phyloP scores from a whole-genome alignment of 2,329 filamentous ascomycete species.

The Calonectria pauciramosa region DNA sequence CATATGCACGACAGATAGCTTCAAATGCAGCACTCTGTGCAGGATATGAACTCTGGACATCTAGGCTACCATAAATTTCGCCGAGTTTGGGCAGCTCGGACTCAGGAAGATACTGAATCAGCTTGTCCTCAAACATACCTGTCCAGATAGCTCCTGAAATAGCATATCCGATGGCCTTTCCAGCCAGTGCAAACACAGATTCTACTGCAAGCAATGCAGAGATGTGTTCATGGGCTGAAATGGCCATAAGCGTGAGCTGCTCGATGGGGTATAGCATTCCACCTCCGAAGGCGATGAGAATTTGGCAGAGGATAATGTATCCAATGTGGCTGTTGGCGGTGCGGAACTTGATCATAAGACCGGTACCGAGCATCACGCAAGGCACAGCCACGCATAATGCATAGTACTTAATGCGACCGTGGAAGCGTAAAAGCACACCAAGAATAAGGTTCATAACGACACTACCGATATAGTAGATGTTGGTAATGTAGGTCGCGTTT shows the following conservation, averaged over 20 bases:
- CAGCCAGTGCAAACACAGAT: background rate
- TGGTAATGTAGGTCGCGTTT: background rate
- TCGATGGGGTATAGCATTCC: conserved; percentile 50
- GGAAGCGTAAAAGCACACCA: background rate
- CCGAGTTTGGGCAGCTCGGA: background rate
- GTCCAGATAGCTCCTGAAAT: background rate
- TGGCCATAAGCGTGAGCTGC: conserved; percentile 51
- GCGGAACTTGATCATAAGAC: conserved; percentile 67
- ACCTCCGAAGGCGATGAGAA: conserved; percentile 48
- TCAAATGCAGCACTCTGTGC: background rate
- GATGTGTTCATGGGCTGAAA: background rate
- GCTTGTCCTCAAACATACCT: background rate
- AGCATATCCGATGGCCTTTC: background rate
- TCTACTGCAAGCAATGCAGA: background rate
- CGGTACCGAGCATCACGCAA: conserved; percentile 60
- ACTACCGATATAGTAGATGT: background rate
- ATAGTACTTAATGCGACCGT: background rate
- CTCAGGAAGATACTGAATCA: background rate
- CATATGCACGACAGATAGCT: background rate
- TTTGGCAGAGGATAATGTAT: conserved; percentile 50
- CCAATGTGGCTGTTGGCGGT: conserved; percentile 58
- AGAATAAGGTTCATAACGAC: background rate
- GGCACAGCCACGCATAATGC: conserved; percentile 43
- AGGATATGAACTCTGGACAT: background rate
- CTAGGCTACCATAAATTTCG: background rate